Percentiles rank a stretch among this genome's conserved stretches.
phyloP scores from a whole-genome alignment of 495 filamentous ascomycete species.

The Penicillium dipodomyicola region DNA sequence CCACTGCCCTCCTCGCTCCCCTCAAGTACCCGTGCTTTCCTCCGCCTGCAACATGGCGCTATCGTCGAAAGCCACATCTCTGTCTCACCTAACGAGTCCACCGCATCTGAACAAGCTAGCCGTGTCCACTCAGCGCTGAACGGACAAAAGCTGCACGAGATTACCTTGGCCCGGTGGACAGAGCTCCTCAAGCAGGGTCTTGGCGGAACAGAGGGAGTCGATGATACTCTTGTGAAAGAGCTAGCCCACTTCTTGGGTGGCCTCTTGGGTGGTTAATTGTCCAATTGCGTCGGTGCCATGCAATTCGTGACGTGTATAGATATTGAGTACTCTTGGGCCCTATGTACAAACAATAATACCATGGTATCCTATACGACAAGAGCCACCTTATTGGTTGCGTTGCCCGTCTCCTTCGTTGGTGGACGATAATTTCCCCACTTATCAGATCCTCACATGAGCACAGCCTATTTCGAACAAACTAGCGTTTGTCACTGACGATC shows the following conservation, averaged over 20 bases:
- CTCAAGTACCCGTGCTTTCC: constrained; percentile 38
- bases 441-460: not conserved
- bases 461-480: not conserved
- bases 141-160: constrained; percentile 43
- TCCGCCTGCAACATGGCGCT: constrained; percentile 44
- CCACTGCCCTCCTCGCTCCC: constrained; percentile 43
- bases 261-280: constrained; percentile 18
- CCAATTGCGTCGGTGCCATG: not conserved
- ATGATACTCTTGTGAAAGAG: constrained; percentile 19
- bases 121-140: constrained; percentile 39
- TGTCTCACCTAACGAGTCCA: constrained; percentile 31
- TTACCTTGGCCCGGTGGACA: constrained; percentile 34
- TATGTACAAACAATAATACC: constrained; percentile 15
- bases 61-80: constrained; percentile 48
- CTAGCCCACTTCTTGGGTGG: constrained; percentile 22
- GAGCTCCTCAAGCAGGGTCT: constrained; percentile 28
- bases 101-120: constrained; percentile 37
- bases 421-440: constrained; percentile 15
- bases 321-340: constrained; percentile 4
- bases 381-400: not conserved
- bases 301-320: constrained; percentile 1
- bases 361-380: constrained; percentile 2
- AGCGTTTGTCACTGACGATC: constrained; percentile 1
- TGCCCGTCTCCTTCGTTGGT: constrained; percentile 9
- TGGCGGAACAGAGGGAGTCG: constrained; percentile 9